phyloP scores from a whole-genome alignment of 2,329 filamentous ascomycete species.

The Penicillium concentricum region DNA sequence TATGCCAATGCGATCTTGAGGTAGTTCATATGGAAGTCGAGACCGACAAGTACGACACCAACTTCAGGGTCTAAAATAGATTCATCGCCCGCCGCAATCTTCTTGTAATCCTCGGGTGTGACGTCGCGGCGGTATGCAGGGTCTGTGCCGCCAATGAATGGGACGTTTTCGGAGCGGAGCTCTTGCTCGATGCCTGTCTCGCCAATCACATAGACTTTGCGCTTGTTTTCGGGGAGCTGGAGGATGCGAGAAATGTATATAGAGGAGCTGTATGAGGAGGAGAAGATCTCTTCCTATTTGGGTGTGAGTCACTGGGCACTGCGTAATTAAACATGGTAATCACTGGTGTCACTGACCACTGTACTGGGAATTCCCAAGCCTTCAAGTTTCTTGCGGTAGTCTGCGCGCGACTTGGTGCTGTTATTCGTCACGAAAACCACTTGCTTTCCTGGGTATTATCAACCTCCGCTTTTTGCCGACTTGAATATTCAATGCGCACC shows the following conservation, averaged over 20 bases:
- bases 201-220: constrained; percentile 92
- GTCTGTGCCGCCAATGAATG: constrained; percentile 85
- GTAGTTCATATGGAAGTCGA: constrained; percentile 96
- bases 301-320: not conserved
- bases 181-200: constrained; percentile 91
- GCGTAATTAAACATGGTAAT: not conserved
- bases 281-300: constrained; percentile 82
- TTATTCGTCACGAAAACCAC: constrained; percentile 98
- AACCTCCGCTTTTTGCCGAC: constrained; percentile 1
- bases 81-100: constrained; percentile 68
- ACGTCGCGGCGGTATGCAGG: constrained; percentile 74
- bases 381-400: constrained; percentile 91
- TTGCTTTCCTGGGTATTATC: constrained; percentile 68
- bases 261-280: constrained; percentile 89
- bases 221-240: constrained; percentile 71
- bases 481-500: constrained; percentile 51
- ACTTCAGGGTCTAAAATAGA: constrained; percentile 81
- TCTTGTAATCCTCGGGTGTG: constrained; percentile 73
- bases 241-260: constrained; percentile 96
- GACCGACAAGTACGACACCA: constrained; percentile 80
- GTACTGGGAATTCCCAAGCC: constrained; percentile 74
- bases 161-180: constrained; percentile 73
- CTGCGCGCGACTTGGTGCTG: constrained; percentile 89
- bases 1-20: constrained; percentile 81
- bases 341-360: constrained; percentile 47